Conservation (phyloP, 2,329 filamentous ascomycete species). For the Fusarium beomiforme region DNA sequence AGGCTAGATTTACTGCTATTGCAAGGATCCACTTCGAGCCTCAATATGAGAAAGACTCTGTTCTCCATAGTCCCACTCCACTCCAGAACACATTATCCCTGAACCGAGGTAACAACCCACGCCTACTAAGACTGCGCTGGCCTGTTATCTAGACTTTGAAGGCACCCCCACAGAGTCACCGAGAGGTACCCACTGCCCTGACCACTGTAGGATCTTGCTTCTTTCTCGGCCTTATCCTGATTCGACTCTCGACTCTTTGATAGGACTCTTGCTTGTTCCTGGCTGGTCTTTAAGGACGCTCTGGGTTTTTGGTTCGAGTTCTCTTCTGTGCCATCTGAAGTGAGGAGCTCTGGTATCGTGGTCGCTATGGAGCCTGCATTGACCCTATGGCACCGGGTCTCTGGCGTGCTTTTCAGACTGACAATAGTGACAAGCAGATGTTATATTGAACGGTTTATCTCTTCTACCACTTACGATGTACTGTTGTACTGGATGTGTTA, state of each 20-base stretch:
- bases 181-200: slow-evolving; percentile 2
- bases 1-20: not conserved
- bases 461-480: not conserved
- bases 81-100: slow-evolving; percentile 4
- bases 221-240: not conserved
- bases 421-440: slow-evolving; percentile 1
- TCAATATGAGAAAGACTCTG: slow-evolving; percentile 5
- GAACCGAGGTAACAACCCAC: slow-evolving; percentile 26
- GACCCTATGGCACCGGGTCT: not conserved
- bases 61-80: slow-evolving; percentile 12
- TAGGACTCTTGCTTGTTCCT: not conserved
- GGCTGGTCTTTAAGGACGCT: not conserved
- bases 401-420: not conserved
- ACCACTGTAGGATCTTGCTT: not conserved
- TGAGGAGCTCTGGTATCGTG: not conserved
- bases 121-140: not conserved
- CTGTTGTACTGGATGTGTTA: not conserved
- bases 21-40: slow-evolving; percentile 17
- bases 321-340: not conserved
- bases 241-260: slow-evolving; percentile 1
- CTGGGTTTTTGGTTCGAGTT: not conserved
- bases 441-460: not conserved
- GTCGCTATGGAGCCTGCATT: slow-evolving; percentile 3
- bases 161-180: slow-evolving; percentile 22
- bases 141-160: slow-evolving; percentile 14